Evolutionary conservation across 352 stramenopile species (phyloP).

Genomic region (Aphanomyces astaci): DNA sequence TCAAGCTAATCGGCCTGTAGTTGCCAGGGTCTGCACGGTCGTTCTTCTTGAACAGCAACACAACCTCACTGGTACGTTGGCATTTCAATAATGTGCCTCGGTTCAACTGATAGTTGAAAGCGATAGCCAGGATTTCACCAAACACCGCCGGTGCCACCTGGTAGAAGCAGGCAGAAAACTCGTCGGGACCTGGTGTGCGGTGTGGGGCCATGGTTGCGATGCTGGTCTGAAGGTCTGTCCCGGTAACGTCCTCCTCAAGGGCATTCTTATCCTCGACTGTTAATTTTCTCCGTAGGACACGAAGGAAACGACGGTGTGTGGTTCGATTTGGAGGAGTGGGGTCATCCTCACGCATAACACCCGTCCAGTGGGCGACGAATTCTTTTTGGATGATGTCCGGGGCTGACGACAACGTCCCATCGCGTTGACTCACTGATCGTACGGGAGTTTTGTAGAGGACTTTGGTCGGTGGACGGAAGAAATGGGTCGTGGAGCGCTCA

Average conservation of each 20-base stretch:
- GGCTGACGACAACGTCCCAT: neutral
- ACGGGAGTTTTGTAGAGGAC: neutral
- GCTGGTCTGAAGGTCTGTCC: too few species aligned
- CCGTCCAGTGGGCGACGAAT: neutral
- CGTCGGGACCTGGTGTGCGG: too few species aligned
- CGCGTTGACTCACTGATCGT: neutral
- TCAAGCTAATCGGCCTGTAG: neutral
- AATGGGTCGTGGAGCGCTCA: neutral
- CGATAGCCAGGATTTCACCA: too few species aligned
- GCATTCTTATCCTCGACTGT: neutral
- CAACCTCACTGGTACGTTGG: too few species aligned
- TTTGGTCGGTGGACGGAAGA: neutral
- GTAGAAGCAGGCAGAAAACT: too few species aligned
- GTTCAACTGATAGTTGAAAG: too few species aligned
- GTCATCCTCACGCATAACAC: neutral
- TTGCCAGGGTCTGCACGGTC: neutral
- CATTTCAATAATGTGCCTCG: too few species aligned
- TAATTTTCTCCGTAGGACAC: neutral
- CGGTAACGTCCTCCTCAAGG: neutral
- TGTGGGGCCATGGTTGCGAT: too few species aligned
- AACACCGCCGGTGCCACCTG: too few species aligned
- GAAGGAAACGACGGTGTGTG: too few species aligned
- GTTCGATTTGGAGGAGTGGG: too few species aligned
- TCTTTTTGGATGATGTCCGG: neutral
- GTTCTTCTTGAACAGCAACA: neutral